A percentile compares a stretch with the other conserved stretches of the same genome.
Evolutionary conservation across 2,329 filamentous ascomycete species (phyloP).

Genomic region (Cytospora schulzeri): DNA sequence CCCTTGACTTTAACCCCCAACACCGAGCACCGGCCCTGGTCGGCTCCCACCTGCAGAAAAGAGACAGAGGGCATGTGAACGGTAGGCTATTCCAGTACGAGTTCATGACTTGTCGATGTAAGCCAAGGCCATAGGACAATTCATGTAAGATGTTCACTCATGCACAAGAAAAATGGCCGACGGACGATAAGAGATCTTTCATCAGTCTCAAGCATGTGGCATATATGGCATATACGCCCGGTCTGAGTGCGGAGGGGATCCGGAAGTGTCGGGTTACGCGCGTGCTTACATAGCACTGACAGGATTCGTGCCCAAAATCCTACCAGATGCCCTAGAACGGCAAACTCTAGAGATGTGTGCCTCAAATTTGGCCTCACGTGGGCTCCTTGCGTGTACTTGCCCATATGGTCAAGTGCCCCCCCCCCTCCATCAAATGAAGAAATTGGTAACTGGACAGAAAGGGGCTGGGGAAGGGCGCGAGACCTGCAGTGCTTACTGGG

Average conservation of each 20-base stretch:
- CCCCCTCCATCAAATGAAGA: background rate
- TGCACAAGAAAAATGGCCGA: background rate
- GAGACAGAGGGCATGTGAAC: no score
- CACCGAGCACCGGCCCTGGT: no score
- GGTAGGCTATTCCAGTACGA: no score
- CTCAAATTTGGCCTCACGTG: background rate
- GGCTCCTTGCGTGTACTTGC: background rate
- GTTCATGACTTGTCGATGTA: background rate
- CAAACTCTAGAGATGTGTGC: background rate
- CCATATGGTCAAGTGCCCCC: background rate
- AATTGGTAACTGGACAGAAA: background rate
- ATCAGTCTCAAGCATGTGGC: background rate
- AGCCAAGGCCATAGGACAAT: background rate
- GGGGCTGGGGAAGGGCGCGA: background rate
- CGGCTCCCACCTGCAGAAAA: no score
- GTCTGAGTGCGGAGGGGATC: background rate
- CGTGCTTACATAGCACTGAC: background rate
- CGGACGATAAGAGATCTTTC: no score
- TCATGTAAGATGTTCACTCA: background rate
- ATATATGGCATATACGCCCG: no score
- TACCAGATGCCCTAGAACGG: background rate
- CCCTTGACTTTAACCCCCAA: no score
- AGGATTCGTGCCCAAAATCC: background rate
- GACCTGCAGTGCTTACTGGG: background rate
- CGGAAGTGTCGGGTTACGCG: background rate